Conservation (phyloP, 2,329 filamentous ascomycete species). For the Clarireedia monteithiana region DNA sequence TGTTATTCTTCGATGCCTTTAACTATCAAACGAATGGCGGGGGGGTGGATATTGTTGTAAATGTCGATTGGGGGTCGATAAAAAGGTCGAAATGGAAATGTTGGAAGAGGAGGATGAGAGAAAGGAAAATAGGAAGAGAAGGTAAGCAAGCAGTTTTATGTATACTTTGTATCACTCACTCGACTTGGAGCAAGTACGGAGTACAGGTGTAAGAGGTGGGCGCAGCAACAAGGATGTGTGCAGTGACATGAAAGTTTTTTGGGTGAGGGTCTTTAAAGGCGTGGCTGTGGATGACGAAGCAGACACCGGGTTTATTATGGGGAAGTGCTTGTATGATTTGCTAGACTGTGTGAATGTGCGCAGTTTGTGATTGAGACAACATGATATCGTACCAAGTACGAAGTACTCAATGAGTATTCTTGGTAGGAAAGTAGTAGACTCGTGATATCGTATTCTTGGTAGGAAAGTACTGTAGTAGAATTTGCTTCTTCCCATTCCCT, state of each 20-base stretch:
- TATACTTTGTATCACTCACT: background rate
- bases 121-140: background rate
- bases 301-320: background rate
- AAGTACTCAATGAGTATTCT: no score
- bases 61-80: background rate
- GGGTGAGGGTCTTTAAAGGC: background rate
- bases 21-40: background rate
- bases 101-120: background rate
- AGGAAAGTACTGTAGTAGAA: no score
- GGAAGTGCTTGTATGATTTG: background rate
- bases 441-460: no score
- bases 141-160: background rate
- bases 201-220: background rate
- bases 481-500: no score
- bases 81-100: background rate
- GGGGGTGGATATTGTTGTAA: background rate
- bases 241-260: background rate
- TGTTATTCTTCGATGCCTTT: background rate
- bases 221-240: background rate
- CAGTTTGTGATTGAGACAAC: no score
- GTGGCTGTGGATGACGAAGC: background rate
- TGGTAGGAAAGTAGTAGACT: no score
- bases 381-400: no score
- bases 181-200: background rate
- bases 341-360: no score